Evolutionary conservation across 228 moss, liverwort and hornwort species (phyloP), one percentile per base, ranked within the genome.

Genomic region (Sphagnum fallax): DNA sequence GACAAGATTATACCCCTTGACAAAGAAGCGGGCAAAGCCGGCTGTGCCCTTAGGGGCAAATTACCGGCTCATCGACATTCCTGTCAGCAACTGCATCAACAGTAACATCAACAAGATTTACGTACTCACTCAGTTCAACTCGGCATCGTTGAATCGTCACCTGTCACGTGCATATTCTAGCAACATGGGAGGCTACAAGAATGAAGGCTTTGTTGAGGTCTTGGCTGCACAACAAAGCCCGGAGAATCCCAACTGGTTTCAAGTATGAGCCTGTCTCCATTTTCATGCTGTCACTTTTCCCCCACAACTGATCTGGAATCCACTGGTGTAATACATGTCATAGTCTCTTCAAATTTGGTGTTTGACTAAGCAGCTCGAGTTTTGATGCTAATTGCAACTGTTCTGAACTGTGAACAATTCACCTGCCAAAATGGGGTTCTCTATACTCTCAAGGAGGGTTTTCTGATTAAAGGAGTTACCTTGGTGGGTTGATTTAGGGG

Each of bases 31-130:
- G 4, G 91, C 91, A 69, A 91, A 91, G 81, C 89, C 89, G 48
- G 91, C 91, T 6, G 89, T 91, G 49, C 91, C 91, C 0, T 63
- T 91, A 68, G 91, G 91, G 8, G 91, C 89, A 0, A 87, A 89
- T 61, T 91, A 91, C 48, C 82, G 87, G 49, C 59, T 91, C 69
- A 91, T 91, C 60, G 91, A 91, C 32, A 89, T 91, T 69, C 91
- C 89, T 16, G 89, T 91, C 8, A 91, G 91, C 73, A 91, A 91
- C 65, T 91, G 91, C 76, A 91, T 91, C 72, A 91, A 91, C 61
- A 91, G 91, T 67, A 84, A 89, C 69, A 87, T 91, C 52, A 87
- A 89, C 69, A 91, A 89, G 66, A 88, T 91, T 11, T 91, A 91
- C 16, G 89, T 91, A 69, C 87, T 91, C 61, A 91, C 91, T 14